Base-by-base conservation (phyloP, 1,284 basidiomycete genomes). In the Farysia itapuensis region DNA sequence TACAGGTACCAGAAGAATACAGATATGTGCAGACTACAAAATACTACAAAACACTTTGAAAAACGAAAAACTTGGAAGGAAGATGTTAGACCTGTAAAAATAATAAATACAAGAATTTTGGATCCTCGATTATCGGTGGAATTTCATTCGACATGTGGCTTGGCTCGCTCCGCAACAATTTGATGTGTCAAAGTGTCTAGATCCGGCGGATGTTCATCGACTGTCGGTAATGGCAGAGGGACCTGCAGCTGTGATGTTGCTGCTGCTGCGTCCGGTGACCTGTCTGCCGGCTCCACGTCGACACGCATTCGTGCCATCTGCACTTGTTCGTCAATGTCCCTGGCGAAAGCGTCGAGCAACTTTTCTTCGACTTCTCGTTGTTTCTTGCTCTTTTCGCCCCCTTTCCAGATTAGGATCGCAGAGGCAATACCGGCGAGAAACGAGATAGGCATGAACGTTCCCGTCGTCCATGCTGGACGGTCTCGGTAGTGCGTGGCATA, bases 341-440 rank as follows among this genome's bases (percentile, higher is more conserved):
- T 43, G 14, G 49, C 54, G 39, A 64, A 64, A 18, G 61, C 61
- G 3, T 35, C 50, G 14, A 84, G 82, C 6, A 92, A 79, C 43
- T 84, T 82, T 47, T 85, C 81, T 70, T 85, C 82, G 15, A 92
- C 88, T 66, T 84, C 81, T 49, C 83, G 80, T 4, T 83, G 83
- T 51, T 89, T 85, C 74, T 88, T 89, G n/a, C 88, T 89, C 67
- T 83, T 82, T 61, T 84, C 80, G 4, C 86, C 84, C 23, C 89
- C 89, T 64, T 82, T 81, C 82, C 85, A 89, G 64, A 90, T 90
- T 39, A 86, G 79, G 11, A 90, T 79, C 5, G 81, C 87, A 2
- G 89, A 84, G 11, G 78, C 77, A 41, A 92, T 91, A 36, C 88
- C 89, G 48, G 87, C 87, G 2, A 88, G 77, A 78, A 91, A 91